Base-by-base conservation (phyloP, 352 stramenopile species). In the Phytophthora aleatoria region DNA sequence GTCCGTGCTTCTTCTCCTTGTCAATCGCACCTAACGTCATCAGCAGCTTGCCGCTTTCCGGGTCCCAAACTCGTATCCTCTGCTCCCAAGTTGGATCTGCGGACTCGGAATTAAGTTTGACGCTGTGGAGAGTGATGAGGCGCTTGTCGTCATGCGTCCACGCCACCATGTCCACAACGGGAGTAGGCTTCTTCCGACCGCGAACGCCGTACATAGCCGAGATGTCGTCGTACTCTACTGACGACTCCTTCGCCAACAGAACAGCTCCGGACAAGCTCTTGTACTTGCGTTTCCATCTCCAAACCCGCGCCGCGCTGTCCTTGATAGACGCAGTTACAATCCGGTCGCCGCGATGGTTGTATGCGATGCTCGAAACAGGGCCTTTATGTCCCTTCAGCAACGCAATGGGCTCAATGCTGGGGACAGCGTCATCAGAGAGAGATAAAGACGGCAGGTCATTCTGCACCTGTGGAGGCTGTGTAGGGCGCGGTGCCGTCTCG, bases 301-400 rank as follows among this genome's bases (percentile, higher is more conserved):
- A 92, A 54, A 92, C 64, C 26, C 83, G 76, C 6, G 81, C 80
- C n/a, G 76, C 81, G 43, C 96, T 96, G 63, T 99, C 96, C 65
- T 97, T 96, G 64, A 97, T 96, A 35, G 93, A 98, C 26, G 90
- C 94, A 61, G 94, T 98, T 3, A 98, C 79, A 61, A 99, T 87
- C 7, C 89, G 81, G 69, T 98, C 91, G 27, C 95, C 95, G 11
- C 69, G 67, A 59, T 92, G 74, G 47, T 92, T 98, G 65, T 98
- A 98, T 16, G 92, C 80, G 20, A 98, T 88, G 69, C 98, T 97
- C 16, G 95, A 98, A 35, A 99, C 93, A n/a, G 93, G 79, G 43
- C 89, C 92, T 41, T 95, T 86, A 74, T 98, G 95, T 3, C 91
- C 95, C 54, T 89, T 83, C 30, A 98, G 60, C 20, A 83, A 61